Conservation (phyloP, 75 land plant genomes). For the Larix kaempferi region DNA sequence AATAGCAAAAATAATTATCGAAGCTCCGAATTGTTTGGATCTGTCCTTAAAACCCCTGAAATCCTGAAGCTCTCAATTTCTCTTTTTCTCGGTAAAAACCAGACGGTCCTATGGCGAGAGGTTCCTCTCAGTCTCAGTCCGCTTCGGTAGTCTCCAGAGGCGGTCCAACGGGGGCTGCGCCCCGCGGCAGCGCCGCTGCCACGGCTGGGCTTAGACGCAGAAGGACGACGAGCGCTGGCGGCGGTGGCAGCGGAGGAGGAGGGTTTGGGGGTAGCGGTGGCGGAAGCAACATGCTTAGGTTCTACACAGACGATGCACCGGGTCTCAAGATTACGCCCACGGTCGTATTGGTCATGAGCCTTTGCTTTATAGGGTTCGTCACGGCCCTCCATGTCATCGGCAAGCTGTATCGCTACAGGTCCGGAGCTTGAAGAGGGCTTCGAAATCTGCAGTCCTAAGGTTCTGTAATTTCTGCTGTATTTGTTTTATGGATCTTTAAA, state of each 20-base stretch:
- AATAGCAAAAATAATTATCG: no score
- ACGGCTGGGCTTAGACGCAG: conserved; percentile 62
- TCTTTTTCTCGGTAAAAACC: no score
- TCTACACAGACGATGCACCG: conserved; percentile 98
- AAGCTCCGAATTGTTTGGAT: no score
- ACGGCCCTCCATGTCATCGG: conserved; percentile 95
- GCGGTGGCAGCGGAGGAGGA: conserved; percentile 21
- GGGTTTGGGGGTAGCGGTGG: conserved; percentile 37
- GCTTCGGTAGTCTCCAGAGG: conserved; percentile 19
- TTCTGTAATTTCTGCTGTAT: no score
- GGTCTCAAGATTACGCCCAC: conserved; percentile 96
- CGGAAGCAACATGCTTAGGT: conserved; percentile 80
- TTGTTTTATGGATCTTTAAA: no score
- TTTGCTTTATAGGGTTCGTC: conserved; percentile 98
- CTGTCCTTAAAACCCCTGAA: no score
- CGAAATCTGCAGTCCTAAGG: no score
- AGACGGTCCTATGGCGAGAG: conserved; percentile 34
- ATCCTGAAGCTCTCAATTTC: no score
- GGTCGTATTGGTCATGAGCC: conserved; percentile 97
- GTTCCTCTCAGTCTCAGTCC: conserved; percentile 54
- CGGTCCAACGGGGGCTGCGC: conserved; percentile 27
- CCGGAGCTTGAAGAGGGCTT: conserved; percentile 19
- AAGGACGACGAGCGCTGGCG: conserved; percentile 26
- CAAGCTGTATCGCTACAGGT: conserved; percentile 74
- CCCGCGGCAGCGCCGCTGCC: conserved; percentile 65